Percentiles rank a stretch among this genome's conserved stretches.
Evolutionary conservation across 2,329 filamentous ascomycete genomes (phyloP).

Genomic region (Lecanicillium sp.): DNA sequence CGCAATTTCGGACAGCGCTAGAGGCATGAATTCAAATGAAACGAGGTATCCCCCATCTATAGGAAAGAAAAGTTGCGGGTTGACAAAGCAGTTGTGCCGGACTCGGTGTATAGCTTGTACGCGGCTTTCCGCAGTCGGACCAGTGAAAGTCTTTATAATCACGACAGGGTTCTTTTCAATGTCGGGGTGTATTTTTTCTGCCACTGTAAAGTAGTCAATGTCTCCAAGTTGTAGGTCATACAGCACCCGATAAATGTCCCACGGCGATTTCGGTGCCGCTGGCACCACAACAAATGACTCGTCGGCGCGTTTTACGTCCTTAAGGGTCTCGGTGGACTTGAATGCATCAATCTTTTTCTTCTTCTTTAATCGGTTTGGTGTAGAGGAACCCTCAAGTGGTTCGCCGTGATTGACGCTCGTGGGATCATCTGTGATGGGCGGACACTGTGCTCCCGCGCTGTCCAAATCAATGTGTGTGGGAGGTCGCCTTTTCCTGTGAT

Average conservation of each 20-base stretch:
- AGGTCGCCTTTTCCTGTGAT: background rate
- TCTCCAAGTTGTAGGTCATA: conserved; percentile 2
- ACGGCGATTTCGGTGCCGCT: background rate
- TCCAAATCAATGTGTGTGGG: background rate
- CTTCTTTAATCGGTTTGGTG: background rate
- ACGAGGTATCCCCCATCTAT: conserved; percentile 1
- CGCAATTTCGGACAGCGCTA: conserved; percentile 5
- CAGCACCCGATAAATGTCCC: background rate
- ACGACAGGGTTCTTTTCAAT: background rate
- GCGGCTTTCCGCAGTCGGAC: background rate
- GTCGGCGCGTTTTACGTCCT: background rate
- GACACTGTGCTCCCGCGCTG: background rate
- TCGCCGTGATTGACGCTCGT: background rate
- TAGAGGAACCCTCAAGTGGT: background rate
- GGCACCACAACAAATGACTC: background rate
- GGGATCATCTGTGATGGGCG: background rate
- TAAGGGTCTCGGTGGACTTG: background rate
- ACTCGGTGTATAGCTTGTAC: conserved; percentile 1
- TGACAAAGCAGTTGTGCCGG: conserved; percentile 3
- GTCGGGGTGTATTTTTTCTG: background rate
- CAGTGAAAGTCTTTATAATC: conserved; percentile 1
- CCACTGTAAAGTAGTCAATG: background rate
- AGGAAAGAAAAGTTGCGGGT: background rate
- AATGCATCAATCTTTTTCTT: background rate
- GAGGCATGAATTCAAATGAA: conserved; percentile 9